phyloP scores from a whole-genome alignment of 805 yeast genomes.

The Monosporozyma siamensis region DNA sequence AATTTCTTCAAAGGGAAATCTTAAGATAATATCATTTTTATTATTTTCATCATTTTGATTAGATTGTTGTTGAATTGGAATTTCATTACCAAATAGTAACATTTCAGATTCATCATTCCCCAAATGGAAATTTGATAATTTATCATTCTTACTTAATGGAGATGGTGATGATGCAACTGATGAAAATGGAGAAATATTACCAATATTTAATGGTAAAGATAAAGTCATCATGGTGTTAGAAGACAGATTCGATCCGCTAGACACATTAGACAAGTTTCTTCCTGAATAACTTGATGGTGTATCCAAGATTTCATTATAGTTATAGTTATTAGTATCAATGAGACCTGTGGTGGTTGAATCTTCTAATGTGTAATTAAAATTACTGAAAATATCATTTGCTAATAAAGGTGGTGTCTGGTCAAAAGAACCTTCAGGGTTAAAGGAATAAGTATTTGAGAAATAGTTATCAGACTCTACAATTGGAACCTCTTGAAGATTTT shows the following conservation, averaged over 20 bases:
- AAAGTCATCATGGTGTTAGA: not conserved
- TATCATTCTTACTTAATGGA: not conserved
- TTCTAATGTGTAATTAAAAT: not conserved
- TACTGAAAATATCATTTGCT: not conserved
- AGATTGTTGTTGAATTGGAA: not conserved
- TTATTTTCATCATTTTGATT: not conserved
- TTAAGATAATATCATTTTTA: not conserved
- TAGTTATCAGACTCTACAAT: not conserved
- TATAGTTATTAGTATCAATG: not conserved
- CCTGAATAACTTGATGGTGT: not conserved
- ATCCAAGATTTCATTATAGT: not conserved
- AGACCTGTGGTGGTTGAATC: not conserved
- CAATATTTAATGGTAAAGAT: not conserved
- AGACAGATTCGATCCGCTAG: not conserved
- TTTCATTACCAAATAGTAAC: not conserved
- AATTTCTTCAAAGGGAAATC: not conserved
- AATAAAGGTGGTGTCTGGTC: not conserved
- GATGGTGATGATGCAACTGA: not conserved
- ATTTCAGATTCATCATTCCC: not conserved
- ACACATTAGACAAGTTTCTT: not conserved
- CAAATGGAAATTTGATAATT: not conserved
- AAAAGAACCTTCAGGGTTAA: not conserved
- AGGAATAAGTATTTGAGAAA: not conserved
- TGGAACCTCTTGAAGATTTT: not conserved
- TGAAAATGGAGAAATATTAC: not conserved